Evolutionary conservation across 495 filamentous ascomycete genomes (phyloP).

Genomic region (Aspergillus leporis): DNA sequence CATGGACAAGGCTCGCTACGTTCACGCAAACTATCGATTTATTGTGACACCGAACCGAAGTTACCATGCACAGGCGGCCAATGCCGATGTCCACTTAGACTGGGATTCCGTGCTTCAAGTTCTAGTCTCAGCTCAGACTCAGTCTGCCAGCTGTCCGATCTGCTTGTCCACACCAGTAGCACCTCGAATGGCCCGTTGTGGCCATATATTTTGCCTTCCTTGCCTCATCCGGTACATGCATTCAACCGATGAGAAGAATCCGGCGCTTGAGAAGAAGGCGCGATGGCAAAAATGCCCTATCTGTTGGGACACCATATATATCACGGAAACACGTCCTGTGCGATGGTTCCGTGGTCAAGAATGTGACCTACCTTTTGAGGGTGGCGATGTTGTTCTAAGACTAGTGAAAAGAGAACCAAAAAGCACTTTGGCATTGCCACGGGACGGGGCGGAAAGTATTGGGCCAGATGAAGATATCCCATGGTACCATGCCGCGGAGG

Average conservation of each 20-base stretch:
- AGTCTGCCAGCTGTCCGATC: slow-evolving; percentile 86
- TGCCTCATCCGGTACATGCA: slow-evolving; percentile 97
- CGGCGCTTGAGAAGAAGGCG: slow-evolving; percentile 64
- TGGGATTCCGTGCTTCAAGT: slow-evolving; percentile 92
- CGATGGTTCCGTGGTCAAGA: slow-evolving; percentile 92
- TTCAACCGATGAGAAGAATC: slow-evolving; percentile 66
- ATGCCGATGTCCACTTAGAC: slow-evolving; percentile 88
- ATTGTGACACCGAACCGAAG: slow-evolving; percentile 81
- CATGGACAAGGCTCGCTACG: slow-evolving; percentile 89
- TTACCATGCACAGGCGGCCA: slow-evolving; percentile 76
- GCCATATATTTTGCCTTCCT: slow-evolving; percentile 94
- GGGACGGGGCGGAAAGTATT: slow-evolving; percentile 74
- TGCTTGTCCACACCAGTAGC: slow-evolving; percentile 89
- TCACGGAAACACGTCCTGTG: slow-evolving; percentile 86
- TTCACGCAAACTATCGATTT: slow-evolving; percentile 97
- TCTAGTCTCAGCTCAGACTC: slow-evolving; percentile 84
- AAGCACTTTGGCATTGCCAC: slow-evolving; percentile 83
- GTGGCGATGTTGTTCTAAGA: slow-evolving; percentile 84
- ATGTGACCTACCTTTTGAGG: slow-evolving; percentile 72
- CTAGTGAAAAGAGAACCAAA: slow-evolving; percentile 75
- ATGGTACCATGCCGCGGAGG: slow-evolving; percentile 92
- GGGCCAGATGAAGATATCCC: slow-evolving; percentile 73
- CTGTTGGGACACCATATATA: slow-evolving; percentile 86
- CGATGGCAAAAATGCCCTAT: slow-evolving; percentile 96
- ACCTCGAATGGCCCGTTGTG: slow-evolving; percentile 95